phyloP scores from a whole-genome alignment of 495 filamentous ascomycete species.

The Podospora pseudoanserina region DNA sequence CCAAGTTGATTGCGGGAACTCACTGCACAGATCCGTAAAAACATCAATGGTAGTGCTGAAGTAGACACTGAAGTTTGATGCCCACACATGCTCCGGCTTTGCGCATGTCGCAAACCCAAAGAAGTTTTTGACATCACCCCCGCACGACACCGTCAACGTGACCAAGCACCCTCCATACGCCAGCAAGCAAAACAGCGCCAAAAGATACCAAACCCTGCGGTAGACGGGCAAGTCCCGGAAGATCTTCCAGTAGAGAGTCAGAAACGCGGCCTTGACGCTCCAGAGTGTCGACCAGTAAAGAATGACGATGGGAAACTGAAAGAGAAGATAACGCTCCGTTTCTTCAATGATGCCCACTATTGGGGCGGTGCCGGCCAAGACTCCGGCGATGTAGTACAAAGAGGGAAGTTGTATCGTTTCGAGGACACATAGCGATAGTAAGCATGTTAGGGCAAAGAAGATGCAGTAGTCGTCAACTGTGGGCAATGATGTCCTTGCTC shows the following conservation, averaged over 20 bases:
- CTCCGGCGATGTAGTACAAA: constrained; percentile 38
- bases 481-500: constrained; percentile 30
- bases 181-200: constrained; percentile 34
- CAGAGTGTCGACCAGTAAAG: constrained; percentile 49
- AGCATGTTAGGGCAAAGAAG: constrained; percentile 34
- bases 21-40: constrained; percentile 39
- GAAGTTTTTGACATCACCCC: constrained; percentile 36
- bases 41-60: constrained; percentile 47
- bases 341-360: constrained; percentile 24
- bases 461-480: constrained; percentile 45
- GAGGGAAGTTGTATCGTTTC: constrained; percentile 45
- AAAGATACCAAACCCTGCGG: constrained; percentile 37
- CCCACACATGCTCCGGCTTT: constrained; percentile 28
- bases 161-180: constrained; percentile 42
- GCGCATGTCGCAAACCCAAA: constrained; percentile 38
- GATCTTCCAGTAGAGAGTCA: constrained; percentile 46
- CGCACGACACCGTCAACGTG: constrained; percentile 38
- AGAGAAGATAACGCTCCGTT: constrained; percentile 33
- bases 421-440: constrained; percentile 40
- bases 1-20: neutral
- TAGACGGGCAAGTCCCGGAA: constrained; percentile 39
- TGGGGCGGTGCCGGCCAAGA: constrained; percentile 29
- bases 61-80: constrained; percentile 39
- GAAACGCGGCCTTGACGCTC: constrained; percentile 47
- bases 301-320: constrained; percentile 44